Evolutionary conservation across 768 basidiomycete species (phyloP), one percentile per base, ranked within the genome.

Genomic region (Podaxis pistillaris): DNA sequence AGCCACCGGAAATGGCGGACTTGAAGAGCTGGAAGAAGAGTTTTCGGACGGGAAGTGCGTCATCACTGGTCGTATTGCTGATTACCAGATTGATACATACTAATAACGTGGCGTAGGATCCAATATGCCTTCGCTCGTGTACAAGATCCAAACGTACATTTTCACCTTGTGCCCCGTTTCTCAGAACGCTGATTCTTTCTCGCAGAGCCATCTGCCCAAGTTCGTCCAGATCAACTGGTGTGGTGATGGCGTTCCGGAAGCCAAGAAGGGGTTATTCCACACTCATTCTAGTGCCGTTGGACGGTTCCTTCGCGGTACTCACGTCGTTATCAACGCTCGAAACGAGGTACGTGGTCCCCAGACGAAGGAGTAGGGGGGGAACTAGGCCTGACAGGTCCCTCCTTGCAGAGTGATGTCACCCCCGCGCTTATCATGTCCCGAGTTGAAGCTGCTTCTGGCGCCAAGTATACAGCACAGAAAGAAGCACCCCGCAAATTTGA

Each of bases 161-260:
- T 51, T 46, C 33, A 37, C 46, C 28, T 56, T 51, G 28, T 4
- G 41, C 19, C 58, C 58, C 56, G n/a, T 38, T 54, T 51, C 56
- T 60, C 40, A 36, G 46, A n/a, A 13, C 28, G 52, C 50, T 28
- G 61, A 57, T 11, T 19, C n/a, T 19, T 22, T 38, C n/a, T 56
- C 58, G 2, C 68, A 96, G 91, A 93, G 84, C 70, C 80, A 89
- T 64, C 82, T 98, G 1, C 81, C 89, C 50, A 98, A 97, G 77
- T 93, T 96, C 65, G 94, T 98, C 15, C 92, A 96, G 70, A 90
- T 98, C 74, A 93, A 94, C 69, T 97, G 96, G 96, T 94, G 94
- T 68, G 96, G 96, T 49, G 96, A 96, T 70, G 96, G 96, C 62
- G 96, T 98, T 1, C 96, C 96, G 12, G 93, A 88, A 72, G 81